Evolutionary conservation across 192 early-diverging fungal species (phyloP).

Genomic region (Podila epicladia): DNA sequence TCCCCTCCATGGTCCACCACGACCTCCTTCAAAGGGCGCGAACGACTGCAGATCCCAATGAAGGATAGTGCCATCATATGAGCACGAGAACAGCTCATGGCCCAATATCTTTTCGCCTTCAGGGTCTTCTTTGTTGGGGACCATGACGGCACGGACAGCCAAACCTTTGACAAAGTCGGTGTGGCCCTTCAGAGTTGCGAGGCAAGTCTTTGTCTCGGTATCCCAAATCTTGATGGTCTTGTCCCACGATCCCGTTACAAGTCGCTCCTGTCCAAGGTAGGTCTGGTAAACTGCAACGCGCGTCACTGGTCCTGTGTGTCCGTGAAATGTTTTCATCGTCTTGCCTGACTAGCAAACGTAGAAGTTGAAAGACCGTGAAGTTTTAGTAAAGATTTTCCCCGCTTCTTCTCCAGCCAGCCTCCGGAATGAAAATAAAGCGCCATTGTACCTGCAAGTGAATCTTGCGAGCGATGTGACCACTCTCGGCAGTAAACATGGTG

Average conservation of each 20-base stretch:
- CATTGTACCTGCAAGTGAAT: conserved; percentile 69
- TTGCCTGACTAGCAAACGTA: conserved; percentile 58
- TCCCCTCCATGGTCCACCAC: conserved; percentile 43
- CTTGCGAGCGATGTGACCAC: conserved; percentile 73
- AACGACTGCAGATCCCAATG: conserved; percentile 78
- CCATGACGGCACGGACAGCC: conserved; percentile 38
- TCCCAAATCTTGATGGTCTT: conserved; percentile 89
- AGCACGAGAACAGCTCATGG: conserved; percentile 72
- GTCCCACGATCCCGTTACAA: conserved; percentile 96
- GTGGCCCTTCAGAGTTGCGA: conserved; percentile 79
- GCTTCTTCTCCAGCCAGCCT: not conserved
- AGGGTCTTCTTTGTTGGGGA: not conserved
- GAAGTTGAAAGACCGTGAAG: not conserved
- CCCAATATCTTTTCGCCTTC: conserved; percentile 25
- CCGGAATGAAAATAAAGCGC: too few relatives aligned
- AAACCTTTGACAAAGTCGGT: conserved; percentile 93
- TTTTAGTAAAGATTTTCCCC: not conserved
- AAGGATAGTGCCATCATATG: conserved; percentile 83
- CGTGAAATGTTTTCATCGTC: conserved; percentile 61
- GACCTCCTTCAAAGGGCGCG: conserved; percentile 38
- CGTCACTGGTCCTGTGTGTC: conserved; percentile 80
- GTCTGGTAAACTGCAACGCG: conserved; percentile 62
- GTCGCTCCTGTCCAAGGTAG: conserved; percentile 59
- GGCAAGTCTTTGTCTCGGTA: conserved; percentile 69
- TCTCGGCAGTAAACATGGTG: conserved; percentile 73